Conservation (phyloP, 805 yeast species). For the Candida anglica region DNA sequence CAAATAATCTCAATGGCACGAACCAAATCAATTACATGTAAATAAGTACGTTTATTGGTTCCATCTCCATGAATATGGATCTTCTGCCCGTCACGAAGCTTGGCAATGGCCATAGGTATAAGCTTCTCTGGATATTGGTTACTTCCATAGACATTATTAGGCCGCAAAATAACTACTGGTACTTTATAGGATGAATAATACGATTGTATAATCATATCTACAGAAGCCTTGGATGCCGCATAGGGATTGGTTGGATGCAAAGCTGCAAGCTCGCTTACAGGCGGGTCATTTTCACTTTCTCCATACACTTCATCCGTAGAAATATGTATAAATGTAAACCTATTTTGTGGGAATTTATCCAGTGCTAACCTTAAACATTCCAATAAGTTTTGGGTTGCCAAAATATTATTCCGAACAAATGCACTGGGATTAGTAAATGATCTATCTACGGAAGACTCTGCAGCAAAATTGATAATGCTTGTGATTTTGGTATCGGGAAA, state of each 20-base stretch:
- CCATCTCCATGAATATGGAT: constrained; percentile 50
- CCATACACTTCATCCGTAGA: constrained; percentile 64
- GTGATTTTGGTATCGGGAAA: constrained; percentile 24
- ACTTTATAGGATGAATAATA: constrained; percentile 39
- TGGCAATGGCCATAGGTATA: constrained; percentile 27
- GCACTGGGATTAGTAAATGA: constrained; percentile 42
- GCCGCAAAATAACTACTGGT: constrained; percentile 40
- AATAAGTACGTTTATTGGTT: constrained; percentile 35
- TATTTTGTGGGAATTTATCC: constrained; percentile 3
- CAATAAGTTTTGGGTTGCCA: constrained; percentile 44
- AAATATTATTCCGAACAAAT: constrained; percentile 42
- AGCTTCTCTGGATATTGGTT: constrained; percentile 53
- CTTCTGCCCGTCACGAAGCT: constrained; percentile 14
- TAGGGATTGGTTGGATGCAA: constrained; percentile 56
- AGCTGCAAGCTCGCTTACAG: constrained; percentile 28
- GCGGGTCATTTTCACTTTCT: constrained; percentile 20
- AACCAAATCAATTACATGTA: constrained; percentile 41
- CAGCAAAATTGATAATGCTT: constrained; percentile 54
- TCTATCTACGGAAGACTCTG: constrained; percentile 52
- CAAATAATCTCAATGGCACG: constrained; percentile 32
- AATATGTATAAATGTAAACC: constrained; percentile 35
- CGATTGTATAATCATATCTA: constrained; percentile 45
- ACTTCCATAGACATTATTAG: constrained; percentile 53
- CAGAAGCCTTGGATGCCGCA: constrained; percentile 53
- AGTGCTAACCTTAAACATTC: constrained; percentile 30